phyloP scores from a whole-genome alignment of 768 basidiomycete genomes.

The Tricholoma saponaceum region DNA sequence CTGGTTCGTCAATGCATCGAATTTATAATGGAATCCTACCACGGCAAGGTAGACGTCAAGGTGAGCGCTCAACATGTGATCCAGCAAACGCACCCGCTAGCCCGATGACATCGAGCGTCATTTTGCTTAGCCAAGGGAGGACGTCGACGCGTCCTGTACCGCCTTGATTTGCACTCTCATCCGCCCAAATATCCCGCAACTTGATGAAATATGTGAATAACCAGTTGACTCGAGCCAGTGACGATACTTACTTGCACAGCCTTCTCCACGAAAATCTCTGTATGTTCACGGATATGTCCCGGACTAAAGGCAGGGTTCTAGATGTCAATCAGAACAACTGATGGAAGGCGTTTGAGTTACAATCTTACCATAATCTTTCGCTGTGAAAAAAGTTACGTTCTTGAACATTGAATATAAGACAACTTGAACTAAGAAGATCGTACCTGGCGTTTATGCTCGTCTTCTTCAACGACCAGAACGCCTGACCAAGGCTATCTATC shows the following conservation, averaged over 20 bases:
- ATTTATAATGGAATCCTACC: slow-evolving; percentile 26
- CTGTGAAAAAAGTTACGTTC: slow-evolving; percentile 16
- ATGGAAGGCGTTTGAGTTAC: background rate
- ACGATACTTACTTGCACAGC: slow-evolving; percentile 35
- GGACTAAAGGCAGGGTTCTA: slow-evolving; percentile 68
- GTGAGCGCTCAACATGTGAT: slow-evolving; percentile 9
- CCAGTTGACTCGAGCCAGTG: background rate
- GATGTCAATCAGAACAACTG: background rate
- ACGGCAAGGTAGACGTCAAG: slow-evolving; percentile 20
- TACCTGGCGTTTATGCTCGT: slow-evolving; percentile 44
- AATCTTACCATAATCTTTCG: slow-evolving; percentile 38
- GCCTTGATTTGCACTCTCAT: slow-evolving; percentile 23
- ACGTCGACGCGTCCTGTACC: slow-evolving; percentile 45
- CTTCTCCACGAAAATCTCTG: slow-evolving; percentile 53
- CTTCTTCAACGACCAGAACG: slow-evolving; percentile 45
- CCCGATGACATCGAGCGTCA: slow-evolving; percentile 75
- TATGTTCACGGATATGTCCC: slow-evolving; percentile 53
- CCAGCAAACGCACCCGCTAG: no score
- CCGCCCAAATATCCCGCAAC: slow-evolving; percentile 45
- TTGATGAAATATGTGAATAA: slow-evolving; percentile 9
- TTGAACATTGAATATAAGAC: background rate
- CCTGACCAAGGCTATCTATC: slow-evolving; percentile 27
- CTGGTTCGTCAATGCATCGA: slow-evolving; percentile 20
- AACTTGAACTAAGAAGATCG: background rate
- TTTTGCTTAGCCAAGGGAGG: slow-evolving; percentile 58